Conservation (phyloP, 2,329 filamentous ascomycete genomes). For the Arthrobotrys sinensis region DNA sequence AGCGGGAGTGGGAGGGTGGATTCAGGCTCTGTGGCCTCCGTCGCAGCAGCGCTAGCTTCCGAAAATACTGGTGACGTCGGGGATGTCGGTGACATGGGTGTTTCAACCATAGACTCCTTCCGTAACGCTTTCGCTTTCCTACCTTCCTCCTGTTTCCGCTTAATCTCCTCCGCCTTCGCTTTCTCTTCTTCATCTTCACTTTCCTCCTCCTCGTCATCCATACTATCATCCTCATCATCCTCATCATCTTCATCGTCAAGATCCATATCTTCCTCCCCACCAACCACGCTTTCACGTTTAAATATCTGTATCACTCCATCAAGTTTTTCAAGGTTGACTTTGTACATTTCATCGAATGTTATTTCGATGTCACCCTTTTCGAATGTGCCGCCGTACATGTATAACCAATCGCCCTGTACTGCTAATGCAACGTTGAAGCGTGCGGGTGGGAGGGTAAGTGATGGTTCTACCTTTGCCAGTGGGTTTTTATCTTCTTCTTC, state of each 20-base stretch:
- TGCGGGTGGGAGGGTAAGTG: slow-evolving; percentile 87
- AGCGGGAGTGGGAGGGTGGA: slow-evolving; percentile 68
- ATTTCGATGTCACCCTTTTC: slow-evolving; percentile 96
- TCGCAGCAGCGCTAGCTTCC: slow-evolving; percentile 15
- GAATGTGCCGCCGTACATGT: slow-evolving; percentile 94
- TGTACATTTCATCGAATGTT: slow-evolving; percentile 95
- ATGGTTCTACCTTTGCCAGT: slow-evolving; percentile 70
- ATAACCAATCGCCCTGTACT: slow-evolving; percentile 91
- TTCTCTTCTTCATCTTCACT: slow-evolving; percentile 62
- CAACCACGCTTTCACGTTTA: slow-evolving; percentile 87
- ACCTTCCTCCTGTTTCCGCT: slow-evolving; percentile 70
- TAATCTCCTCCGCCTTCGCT: slow-evolving; percentile 68
- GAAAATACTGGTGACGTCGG: slow-evolving; percentile 58
- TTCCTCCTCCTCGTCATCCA: slow-evolving; percentile 69
- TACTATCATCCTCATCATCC: slow-evolving; percentile 73
- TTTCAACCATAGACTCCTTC: slow-evolving; percentile 38
- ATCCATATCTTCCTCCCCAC: slow-evolving; percentile 72
- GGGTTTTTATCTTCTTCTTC: slow-evolving; percentile 73
- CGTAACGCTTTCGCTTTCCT: slow-evolving; percentile 62
- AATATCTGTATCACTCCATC: slow-evolving; percentile 95
- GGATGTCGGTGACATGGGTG: slow-evolving; percentile 48
- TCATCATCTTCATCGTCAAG: slow-evolving; percentile 75
- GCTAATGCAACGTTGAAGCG: slow-evolving; percentile 92
- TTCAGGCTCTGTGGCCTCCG: slow-evolving; percentile 59
- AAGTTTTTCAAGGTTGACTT: slow-evolving; percentile 92